Percentiles rank a stretch among this genome's conserved stretches.
Conservation (phyloP, 2,329 filamentous ascomycete species). For the Alternaria sp. region DNA sequence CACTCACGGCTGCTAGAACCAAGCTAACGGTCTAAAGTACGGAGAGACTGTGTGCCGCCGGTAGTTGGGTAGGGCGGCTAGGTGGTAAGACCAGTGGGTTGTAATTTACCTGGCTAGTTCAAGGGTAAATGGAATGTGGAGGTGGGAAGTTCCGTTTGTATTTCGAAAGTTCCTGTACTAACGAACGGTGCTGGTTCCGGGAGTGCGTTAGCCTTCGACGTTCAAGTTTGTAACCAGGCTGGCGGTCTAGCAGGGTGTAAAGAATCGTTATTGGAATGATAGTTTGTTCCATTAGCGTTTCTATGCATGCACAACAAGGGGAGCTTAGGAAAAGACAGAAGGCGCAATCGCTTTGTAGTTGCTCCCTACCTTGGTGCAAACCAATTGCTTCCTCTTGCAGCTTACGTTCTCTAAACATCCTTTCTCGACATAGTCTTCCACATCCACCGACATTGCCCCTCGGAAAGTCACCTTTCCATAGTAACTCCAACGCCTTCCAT, state of each 20-base stretch:
- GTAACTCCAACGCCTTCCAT: neutral
- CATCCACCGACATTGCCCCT: constrained; percentile 1
- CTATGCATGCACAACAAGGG: neutral
- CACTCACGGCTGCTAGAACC: neutral
- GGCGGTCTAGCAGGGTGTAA: neutral
- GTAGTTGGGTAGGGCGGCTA: neutral
- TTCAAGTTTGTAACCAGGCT: neutral
- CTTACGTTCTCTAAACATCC: neutral
- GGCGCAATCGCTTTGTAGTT: neutral
- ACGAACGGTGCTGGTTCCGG: neutral
- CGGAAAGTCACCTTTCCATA: constrained; percentile 1
- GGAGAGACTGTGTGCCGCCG: neutral
- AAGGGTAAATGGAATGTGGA: neutral
- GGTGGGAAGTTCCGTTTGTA: neutral
- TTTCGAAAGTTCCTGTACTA: neutral
- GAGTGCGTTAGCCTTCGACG: neutral
- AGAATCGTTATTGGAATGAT: neutral
- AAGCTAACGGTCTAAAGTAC: neutral
- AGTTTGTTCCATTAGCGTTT: neutral
- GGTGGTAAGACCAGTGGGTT: neutral
- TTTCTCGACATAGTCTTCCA: neutral
- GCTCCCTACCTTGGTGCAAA: neutral
- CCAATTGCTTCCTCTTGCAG: neutral
- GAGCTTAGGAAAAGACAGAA: neutral
- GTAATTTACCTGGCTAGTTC: neutral